These are phyloP conservation scores for Endocalyx cinctus DNA, from an alignment of 2,329 filamentous ascomycete genomes.

Conservation along the genomic window DNA sequence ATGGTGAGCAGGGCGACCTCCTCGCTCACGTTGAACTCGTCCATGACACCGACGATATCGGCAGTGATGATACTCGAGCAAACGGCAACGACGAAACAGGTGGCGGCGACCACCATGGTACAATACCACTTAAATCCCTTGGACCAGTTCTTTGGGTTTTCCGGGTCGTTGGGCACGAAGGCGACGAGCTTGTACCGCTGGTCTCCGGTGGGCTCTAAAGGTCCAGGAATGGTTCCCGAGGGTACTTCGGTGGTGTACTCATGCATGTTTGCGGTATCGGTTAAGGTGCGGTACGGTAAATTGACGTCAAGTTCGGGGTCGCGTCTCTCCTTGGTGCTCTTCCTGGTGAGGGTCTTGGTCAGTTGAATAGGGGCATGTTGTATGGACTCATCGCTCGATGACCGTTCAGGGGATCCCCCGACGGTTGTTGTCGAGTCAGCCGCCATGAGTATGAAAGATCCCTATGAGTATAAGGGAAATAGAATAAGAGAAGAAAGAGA, in stretches of 20 bases:
- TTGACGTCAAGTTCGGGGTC: constrained; percentile 46
- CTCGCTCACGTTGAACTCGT: constrained; percentile 63
- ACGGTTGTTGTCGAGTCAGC: no score
- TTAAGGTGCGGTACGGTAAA: constrained; percentile 63
- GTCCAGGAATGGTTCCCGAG: constrained; percentile 55
- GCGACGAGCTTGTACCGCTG: constrained; percentile 55
- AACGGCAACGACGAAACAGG: constrained; percentile 71
- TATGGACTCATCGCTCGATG: no score
- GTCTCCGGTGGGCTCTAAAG: constrained; percentile 21
- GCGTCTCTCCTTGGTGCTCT: constrained; percentile 32
- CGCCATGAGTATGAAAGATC: no score
- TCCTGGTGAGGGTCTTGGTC: no score
- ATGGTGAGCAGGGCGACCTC: constrained; percentile 71
- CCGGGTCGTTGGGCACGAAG: constrained; percentile 66
- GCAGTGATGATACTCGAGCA: constrained; percentile 73
- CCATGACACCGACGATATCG: constrained; percentile 59
- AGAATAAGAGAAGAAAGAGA: no score
- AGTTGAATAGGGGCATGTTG: no score
- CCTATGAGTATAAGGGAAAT: no score
- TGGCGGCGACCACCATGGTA: constrained; percentile 77
- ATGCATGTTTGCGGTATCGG: constrained; percentile 53
- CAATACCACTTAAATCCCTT: constrained; percentile 76
- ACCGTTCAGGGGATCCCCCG: no score
- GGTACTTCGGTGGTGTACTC: constrained; percentile 63
- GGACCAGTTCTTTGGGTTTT: constrained; percentile 83